phyloP scores from a whole-genome alignment of 2,329 filamentous ascomycete genomes.

The Aspergillus spinulosporus region DNA sequence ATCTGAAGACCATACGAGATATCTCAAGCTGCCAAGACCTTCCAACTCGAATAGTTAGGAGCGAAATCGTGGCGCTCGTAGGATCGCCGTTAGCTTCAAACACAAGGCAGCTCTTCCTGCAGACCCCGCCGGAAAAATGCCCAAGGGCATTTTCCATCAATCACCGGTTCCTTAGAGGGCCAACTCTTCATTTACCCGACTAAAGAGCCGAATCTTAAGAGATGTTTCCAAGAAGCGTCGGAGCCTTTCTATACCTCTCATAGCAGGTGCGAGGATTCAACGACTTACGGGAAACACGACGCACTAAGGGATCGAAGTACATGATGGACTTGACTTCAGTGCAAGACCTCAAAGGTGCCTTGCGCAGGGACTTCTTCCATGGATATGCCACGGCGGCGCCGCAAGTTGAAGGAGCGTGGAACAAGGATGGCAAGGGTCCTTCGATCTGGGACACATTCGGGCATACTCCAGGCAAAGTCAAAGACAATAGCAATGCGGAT shows the following conservation, averaged over 20 bases:
- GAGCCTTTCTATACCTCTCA: slow-evolving; percentile 10
- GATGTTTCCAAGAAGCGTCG: not conserved
- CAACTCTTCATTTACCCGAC: slow-evolving; percentile 14
- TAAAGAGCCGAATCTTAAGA: slow-evolving; percentile 3
- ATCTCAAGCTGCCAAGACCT: too few relatives aligned
- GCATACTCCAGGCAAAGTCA: slow-evolving; percentile 72
- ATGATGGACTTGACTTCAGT: slow-evolving; percentile 29
- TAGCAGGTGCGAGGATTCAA: not conserved
- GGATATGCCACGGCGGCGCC: slow-evolving; percentile 33
- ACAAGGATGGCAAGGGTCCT: slow-evolving; percentile 71
- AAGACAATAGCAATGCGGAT: slow-evolving; percentile 68
- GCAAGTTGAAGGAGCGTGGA: slow-evolving; percentile 73
- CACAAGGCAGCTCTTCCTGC: slow-evolving; percentile 1
- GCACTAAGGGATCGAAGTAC: not conserved
- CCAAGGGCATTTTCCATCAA: slow-evolving; percentile 15
- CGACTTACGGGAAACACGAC: slow-evolving; percentile 6
- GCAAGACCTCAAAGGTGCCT: slow-evolving; percentile 28
- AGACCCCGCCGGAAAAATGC: slow-evolving; percentile 14
- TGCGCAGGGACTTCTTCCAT: slow-evolving; percentile 31
- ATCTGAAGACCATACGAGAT: too few relatives aligned
- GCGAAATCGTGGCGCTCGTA: slow-evolving; percentile 1
- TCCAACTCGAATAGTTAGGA: slow-evolving; percentile 7
- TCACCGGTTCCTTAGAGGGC: slow-evolving; percentile 12
- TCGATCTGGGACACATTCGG: slow-evolving; percentile 85
- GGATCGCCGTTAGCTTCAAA: slow-evolving; percentile 3